Evolutionary conservation across 2,329 filamentous ascomycete genomes (phyloP), one percentile per base, ranked within the genome.

Genomic region (Rutstroemia sp.): DNA sequence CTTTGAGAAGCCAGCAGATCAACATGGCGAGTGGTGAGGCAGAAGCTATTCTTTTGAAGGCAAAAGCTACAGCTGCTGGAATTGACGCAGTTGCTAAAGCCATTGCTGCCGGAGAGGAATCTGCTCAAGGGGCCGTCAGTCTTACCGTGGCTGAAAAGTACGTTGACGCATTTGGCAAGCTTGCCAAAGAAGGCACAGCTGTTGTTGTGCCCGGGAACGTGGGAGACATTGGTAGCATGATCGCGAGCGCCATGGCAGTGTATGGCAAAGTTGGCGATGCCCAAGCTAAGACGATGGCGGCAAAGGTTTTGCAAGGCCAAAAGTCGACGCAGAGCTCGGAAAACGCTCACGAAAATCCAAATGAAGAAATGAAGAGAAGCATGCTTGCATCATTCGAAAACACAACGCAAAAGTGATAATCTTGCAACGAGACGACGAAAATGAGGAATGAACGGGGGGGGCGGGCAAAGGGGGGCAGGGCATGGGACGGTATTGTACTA

Each of bases 141-240:
- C 74, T 99, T 60, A 89, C 81, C 14, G 89, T 99, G 8, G 94
- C 94, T 0, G 94, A 99, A 80, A 96, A 96, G 74, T 99, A 99
- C 67, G 94, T 99, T 52, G 92, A 95, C 47, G 94, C 94, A 4
- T 99, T 97, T 68, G 86, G 82, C 64, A 89, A 92, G 69, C 77
- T 99, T 64, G 94, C 94, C 51, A 94, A 92, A 75, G 92, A 99
- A 76, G 90, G 94, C 65, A 99, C 94, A 3, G 89, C 91, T 4
- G 87, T 99, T 27, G 90, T 99, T 19, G 92, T 99, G 14, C 94
- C 94, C 0, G 94, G 94, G 10, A 97, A 99, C 68, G 90, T 99
- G 39, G 94, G 94, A 59, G 94, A 99, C 70, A 92, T 99, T 65
- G 87, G 90, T 54, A 84, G 89, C 64, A 96, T 99, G 92, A 97